Base-by-base conservation (phyloP, 2,329 filamentous ascomycete genomes). In the Diaporthe citriasiana region DNA sequence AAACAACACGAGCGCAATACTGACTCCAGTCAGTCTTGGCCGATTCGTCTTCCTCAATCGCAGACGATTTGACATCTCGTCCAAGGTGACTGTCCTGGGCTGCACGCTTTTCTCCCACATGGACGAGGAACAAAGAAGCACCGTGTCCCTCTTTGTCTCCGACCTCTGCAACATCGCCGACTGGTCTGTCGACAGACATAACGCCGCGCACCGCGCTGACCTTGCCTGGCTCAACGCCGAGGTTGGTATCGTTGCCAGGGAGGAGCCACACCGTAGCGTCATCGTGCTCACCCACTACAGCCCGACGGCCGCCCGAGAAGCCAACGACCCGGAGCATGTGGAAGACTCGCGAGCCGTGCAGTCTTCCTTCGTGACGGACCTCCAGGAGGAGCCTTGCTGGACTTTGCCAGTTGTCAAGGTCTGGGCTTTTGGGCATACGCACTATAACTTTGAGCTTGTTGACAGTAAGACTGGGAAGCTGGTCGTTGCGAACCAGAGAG, bases 221-320 rank as follows among this genome's bases (percentile, higher is more conserved):
- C n/a, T 60, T 13, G 56, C 35, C 56, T 60, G 56, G 56, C 56
- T 60, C n/a, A 60, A 60, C n/a, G 25, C 40, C 40, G 9, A 47
- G 59, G 59, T 63, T 12, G 25, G 47, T 27, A 25, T 25, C 10
- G 47, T 63, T 5, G 40, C 59, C 27, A 45, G 40, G 17, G 25
- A 47, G 5, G 59, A 63, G 27, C 40, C 59, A 3, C 27, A 63
- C 2, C 35, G 35, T n/a, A 60, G 56, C 35, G n/a, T 42, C n/a
- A n/a, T 60, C 35, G 35, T 60, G 35, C 56, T 60, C 35, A 60
- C 35, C 13, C 35, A 60, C 15, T 19, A 60, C 35, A 60, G 56
- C 27, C 56, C 35, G n/a, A 60, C 35, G 3, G 13, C n/a, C 35
- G n/a, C 35, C 1, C 35, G 35, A 17, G 33, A 59, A 25, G 35